Conservation (phyloP, 2,329 filamentous ascomycete species). For the Thielaviopsis cerberus region DNA sequence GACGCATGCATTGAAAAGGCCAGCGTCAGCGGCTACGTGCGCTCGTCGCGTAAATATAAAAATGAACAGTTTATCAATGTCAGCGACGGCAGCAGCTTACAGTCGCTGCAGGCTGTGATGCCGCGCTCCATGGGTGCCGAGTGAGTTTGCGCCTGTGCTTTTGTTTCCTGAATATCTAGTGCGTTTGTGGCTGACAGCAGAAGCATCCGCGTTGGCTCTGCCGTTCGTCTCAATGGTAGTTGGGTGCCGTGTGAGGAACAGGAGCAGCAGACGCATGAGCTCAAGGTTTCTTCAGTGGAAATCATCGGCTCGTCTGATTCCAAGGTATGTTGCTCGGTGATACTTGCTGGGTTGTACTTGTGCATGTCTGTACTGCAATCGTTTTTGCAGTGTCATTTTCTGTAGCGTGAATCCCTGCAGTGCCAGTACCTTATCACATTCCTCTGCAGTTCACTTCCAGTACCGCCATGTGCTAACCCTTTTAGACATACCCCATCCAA, state of each 20-base stretch:
- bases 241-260: slow-evolving; percentile 56
- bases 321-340: slow-evolving; percentile 35
- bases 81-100: slow-evolving; percentile 68
- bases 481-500: slow-evolving; percentile 74
- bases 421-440: too few relatives aligned
- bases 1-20: slow-evolving; percentile 28
- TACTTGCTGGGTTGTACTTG: background rate
- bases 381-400: background rate
- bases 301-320: slow-evolving; percentile 63
- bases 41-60: slow-evolving; percentile 76
- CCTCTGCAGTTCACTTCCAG: background rate
- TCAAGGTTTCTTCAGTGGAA: slow-evolving; percentile 51
- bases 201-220: slow-evolving; percentile 66
- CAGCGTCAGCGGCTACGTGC: slow-evolving; percentile 58
- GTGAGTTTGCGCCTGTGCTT: slow-evolving; percentile 31
- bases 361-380: too few relatives aligned
- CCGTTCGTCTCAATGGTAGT: slow-evolving; percentile 56
- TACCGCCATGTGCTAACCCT: background rate
- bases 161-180: background rate
- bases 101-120: slow-evolving; percentile 64
- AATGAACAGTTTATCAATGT: slow-evolving; percentile 65
- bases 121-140: slow-evolving; percentile 50
- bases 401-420: background rate
- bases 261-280: slow-evolving; percentile 50
- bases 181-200: background rate